A percentile compares a stretch with the other conserved stretches of the same genome.
Conservation (phyloP, 768 basidiomycete genomes). For the Mycena capillaripes region DNA sequence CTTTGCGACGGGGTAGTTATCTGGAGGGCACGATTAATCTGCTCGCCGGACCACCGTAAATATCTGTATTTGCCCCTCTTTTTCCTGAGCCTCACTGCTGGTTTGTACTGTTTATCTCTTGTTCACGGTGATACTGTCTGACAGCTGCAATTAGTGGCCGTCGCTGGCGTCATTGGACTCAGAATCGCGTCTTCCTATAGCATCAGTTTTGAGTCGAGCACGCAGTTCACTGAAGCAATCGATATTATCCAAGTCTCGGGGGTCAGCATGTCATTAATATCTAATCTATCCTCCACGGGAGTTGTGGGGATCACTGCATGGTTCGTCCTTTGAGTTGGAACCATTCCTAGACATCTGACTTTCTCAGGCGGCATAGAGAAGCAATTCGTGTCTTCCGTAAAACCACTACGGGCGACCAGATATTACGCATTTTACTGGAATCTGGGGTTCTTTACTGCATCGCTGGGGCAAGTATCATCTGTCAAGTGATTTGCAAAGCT, state of each 20-base stretch:
- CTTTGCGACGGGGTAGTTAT: conserved; percentile 1
- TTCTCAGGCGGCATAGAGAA: conserved; percentile 23
- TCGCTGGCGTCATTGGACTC: conserved; percentile 2
- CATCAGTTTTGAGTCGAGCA: neutral
- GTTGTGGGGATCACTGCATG: conserved; percentile 23
- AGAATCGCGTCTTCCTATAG: neutral
- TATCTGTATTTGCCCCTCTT: conserved; percentile 2
- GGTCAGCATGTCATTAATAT: conserved; percentile 2
- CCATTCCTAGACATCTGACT: neutral
- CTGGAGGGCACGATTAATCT: conserved; percentile 4
- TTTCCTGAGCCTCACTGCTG: neutral
- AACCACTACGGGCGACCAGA: conserved; percentile 13
- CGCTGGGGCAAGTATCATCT: neutral
- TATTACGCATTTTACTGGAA: conserved; percentile 23
- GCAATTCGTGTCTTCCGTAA: conserved; percentile 17
- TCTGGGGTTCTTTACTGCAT: conserved; percentile 26
- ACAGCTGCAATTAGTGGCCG: neutral
- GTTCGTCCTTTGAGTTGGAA: neutral
- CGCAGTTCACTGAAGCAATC: neutral
- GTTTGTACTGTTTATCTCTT: neutral
- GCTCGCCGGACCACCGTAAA: neutral
- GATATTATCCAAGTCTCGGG: conserved; percentile 17
- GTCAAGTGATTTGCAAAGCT: neutral
- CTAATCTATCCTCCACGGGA: conserved; percentile 22
- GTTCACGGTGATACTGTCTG: neutral